Conservation (phyloP, 768 basidiomycete species). For the Amanita phalloides region DNA sequence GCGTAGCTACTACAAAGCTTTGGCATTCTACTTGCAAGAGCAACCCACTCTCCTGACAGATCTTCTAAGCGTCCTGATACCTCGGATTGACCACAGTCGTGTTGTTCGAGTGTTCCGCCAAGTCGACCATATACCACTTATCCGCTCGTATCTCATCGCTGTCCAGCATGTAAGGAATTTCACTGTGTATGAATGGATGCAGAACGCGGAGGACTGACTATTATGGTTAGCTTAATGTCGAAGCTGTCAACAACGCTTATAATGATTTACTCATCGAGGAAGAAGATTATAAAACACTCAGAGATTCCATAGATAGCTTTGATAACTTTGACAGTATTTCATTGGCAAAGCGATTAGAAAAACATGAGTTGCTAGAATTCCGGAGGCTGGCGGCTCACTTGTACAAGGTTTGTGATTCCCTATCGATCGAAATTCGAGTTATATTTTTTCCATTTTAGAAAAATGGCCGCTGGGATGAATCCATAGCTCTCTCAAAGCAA, state of each 20-base stretch:
- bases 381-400: constrained; percentile 88
- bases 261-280: constrained; percentile 98
- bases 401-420: constrained; percentile 60
- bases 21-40: constrained; percentile 90
- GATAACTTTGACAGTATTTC: constrained; percentile 94
- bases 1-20: constrained; percentile 82
- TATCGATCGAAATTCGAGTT: not conserved
- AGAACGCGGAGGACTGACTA: not conserved
- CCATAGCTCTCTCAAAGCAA: constrained; percentile 88
- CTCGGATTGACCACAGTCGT: constrained; percentile 90
- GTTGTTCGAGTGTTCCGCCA: constrained; percentile 95
- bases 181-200: not conserved
- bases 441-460: constrained; percentile 42
- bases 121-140: constrained; percentile 91
- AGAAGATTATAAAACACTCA: constrained; percentile 95
- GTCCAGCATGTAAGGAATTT: constrained; percentile 71
- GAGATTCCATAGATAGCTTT: constrained; percentile 96
- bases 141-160: constrained; percentile 92
- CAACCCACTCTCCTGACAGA: constrained; percentile 92
- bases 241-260: constrained; percentile 96
- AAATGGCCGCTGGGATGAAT: constrained; percentile 94
- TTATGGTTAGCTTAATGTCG: constrained; percentile 70
- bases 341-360: constrained; percentile 79
- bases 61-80: constrained; percentile 82
- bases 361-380: constrained; percentile 91